Conservation (phyloP, 768 basidiomycete species). For the Pisolithus marmoratus region DNA sequence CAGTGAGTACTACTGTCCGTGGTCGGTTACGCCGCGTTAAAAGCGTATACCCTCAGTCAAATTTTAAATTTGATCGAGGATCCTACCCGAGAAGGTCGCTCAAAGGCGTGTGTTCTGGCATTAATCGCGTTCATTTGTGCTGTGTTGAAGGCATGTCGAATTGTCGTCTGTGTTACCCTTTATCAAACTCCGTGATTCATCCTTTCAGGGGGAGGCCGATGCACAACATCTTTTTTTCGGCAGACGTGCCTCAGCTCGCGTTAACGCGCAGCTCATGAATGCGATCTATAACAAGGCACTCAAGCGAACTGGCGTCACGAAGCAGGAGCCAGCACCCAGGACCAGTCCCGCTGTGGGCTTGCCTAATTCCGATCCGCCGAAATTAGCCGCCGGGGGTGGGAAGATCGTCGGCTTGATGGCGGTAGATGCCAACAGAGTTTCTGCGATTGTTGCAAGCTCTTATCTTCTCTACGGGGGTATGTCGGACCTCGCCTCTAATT, state of each 20-base stretch:
- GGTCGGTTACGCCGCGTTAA: neutral
- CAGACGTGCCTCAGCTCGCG: slow-evolving; percentile 38
- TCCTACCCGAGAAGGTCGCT: slow-evolving; percentile 29
- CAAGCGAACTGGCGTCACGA: slow-evolving; percentile 28
- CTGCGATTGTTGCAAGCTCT: slow-evolving; percentile 41
- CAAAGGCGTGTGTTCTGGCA: slow-evolving; percentile 47
- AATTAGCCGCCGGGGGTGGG: slow-evolving; percentile 70
- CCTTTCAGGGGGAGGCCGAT: slow-evolving; percentile 26
- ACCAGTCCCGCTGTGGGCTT: no score
- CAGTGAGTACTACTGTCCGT: slow-evolving; percentile 20
- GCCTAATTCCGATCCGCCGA: slow-evolving; percentile 35
- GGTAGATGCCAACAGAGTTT: slow-evolving; percentile 56
- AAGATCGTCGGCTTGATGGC: slow-evolving; percentile 85
- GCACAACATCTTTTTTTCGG: slow-evolving; percentile 41
- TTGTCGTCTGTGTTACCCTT: neutral
- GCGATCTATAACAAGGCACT: slow-evolving; percentile 52
- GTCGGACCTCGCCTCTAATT: slow-evolving; percentile 9
- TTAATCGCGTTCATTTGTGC: slow-evolving; percentile 39
- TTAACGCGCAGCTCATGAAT: slow-evolving; percentile 43
- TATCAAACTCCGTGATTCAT: neutral
- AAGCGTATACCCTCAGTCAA: slow-evolving; percentile 3
- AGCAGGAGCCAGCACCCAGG: no score
- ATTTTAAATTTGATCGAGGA: slow-evolving; percentile 34
- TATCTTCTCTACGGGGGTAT: slow-evolving; percentile 64
- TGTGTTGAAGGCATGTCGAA: slow-evolving; percentile 29